These are phyloP conservation scores for Austroboletus niveus DNA, from an alignment of 1,284 basidiomycete genomes.

Conservation along the genomic window DNA sequence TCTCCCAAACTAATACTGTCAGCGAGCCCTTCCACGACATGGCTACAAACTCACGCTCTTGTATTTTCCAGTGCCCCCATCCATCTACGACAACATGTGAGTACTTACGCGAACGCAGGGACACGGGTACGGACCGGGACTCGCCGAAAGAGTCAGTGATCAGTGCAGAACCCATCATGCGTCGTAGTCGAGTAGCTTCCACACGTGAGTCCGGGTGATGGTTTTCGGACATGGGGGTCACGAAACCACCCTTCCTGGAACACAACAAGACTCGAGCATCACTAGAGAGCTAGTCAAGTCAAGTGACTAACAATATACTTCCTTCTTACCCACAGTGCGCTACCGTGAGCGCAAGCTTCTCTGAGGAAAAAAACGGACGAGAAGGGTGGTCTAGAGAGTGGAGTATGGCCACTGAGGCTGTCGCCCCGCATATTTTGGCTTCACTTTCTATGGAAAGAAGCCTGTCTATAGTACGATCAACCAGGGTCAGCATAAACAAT, in stretches of 20 bases:
- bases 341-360: slow-evolving; percentile 75
- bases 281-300: slow-evolving; percentile 39
- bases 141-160: slow-evolving; percentile 97
- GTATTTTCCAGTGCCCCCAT: slow-evolving; percentile 97
- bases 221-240: slow-evolving; percentile 81
- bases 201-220: slow-evolving; percentile 91
- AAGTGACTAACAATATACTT: not conserved
- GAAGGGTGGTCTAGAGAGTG: slow-evolving; percentile 80
- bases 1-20: slow-evolving; percentile 74
- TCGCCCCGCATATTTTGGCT: slow-evolving; percentile 77
- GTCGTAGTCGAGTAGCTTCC: slow-evolving; percentile 82
- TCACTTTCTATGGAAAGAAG: slow-evolving; percentile 58
- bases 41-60: slow-evolving; percentile 56
- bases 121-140: slow-evolving; percentile 56
- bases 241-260: slow-evolving; percentile 67
- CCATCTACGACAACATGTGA: slow-evolving; percentile 56
- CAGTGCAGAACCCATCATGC: slow-evolving; percentile 87
- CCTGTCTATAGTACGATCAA: slow-evolving; percentile 52
- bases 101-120: not conserved
- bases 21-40: not conserved
- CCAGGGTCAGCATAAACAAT: slow-evolving; percentile 1
- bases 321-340: slow-evolving; percentile 83
- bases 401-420: slow-evolving; percentile 85
- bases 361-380: slow-evolving; percentile 75
- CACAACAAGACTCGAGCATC: slow-evolving; percentile 90